These are phyloP conservation scores for Tulasnella sp. DNA, from an alignment of 768 basidiomycete genomes.

Conservation along the genomic window DNA sequence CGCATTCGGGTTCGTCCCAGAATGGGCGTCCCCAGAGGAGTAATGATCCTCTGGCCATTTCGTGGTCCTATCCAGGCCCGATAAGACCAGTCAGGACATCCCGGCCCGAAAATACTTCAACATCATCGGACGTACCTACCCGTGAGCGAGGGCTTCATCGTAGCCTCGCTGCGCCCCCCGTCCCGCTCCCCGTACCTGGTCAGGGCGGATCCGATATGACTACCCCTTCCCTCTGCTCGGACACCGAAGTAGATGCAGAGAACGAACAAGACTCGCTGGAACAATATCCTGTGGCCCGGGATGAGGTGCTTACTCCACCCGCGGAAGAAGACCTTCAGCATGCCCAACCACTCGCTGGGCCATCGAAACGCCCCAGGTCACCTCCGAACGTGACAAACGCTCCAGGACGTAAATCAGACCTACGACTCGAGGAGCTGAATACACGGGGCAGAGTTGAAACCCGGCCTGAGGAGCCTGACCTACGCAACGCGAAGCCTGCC, in stretches of 20 bases:
- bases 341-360: not conserved
- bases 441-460: not conserved
- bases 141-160: constrained; percentile 3
- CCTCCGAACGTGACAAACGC: not conserved
- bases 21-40: not conserved
- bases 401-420: constrained; percentile 10
- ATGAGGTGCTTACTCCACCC: constrained; percentile 11
- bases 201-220: constrained; percentile 15
- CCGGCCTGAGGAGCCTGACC: not conserved
- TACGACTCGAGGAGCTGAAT: not conserved
- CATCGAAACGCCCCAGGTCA: not conserved
- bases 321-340: not conserved
- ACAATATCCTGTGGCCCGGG: not conserved
- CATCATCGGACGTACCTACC: not conserved
- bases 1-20: not conserved
- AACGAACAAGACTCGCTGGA: constrained; percentile 3
- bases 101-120: not conserved
- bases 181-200: constrained; percentile 3
- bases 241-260: constrained; percentile 21
- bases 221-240: constrained; percentile 21
- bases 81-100: not conserved
- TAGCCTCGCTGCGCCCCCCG: constrained; percentile 9
- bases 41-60: not conserved
- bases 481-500: not conserved
- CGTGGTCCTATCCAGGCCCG: constrained; percentile 9